Percentiles rank a stretch among this genome's conserved stretches.
Evolutionary conservation across 1,284 basidiomycete genomes (phyloP).

Genomic region (Farysia itapuensis): DNA sequence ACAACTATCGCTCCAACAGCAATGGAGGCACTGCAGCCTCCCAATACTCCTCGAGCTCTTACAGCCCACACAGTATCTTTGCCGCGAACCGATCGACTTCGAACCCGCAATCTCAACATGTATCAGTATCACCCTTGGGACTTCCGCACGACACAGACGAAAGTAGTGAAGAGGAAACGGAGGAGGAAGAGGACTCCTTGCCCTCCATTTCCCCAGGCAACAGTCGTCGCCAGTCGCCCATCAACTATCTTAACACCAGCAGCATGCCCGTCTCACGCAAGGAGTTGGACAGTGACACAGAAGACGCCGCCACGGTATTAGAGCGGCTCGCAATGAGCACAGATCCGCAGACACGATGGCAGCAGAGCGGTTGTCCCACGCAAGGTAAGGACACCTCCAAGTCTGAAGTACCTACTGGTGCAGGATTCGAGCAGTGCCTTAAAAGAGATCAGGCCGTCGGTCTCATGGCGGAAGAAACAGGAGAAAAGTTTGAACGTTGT

Average conservation of each 20-base stretch:
- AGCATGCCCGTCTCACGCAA: conserved; percentile 24
- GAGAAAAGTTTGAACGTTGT: not conserved
- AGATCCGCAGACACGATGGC: conserved; percentile 5
- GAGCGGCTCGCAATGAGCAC: conserved; percentile 53
- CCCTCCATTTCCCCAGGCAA: conserved; percentile 10
- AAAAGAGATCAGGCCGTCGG: conserved; percentile 12
- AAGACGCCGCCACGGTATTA: conserved; percentile 54
- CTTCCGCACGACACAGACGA: conserved; percentile 15
- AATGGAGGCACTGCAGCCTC: not conserved
- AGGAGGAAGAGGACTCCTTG: conserved; percentile 17
- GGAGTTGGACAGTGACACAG: conserved; percentile 52
- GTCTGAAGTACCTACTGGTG: conserved; percentile 2
- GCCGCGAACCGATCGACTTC: conserved; percentile 10
- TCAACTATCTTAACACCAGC: conserved; percentile 15
- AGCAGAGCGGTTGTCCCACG: conserved; percentile 5
- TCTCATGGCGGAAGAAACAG: conserved; percentile 9
- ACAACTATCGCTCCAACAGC: conserved; percentile 11
- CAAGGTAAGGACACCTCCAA: not conserved
- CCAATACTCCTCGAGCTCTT: conserved; percentile 8
- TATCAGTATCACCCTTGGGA: conserved; percentile 12
- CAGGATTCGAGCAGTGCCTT: conserved; percentile 24
- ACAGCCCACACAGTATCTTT: conserved; percentile 10
- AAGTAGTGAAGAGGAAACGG: too few species aligned
- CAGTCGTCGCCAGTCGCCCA: conserved; percentile 3
- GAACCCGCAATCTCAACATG: conserved; percentile 8